A percentile compares a stretch with the other conserved stretches of the same genome.
Conservation (phyloP, 257 asterid genomes). For the Haberlea rhodopensis region DNA sequence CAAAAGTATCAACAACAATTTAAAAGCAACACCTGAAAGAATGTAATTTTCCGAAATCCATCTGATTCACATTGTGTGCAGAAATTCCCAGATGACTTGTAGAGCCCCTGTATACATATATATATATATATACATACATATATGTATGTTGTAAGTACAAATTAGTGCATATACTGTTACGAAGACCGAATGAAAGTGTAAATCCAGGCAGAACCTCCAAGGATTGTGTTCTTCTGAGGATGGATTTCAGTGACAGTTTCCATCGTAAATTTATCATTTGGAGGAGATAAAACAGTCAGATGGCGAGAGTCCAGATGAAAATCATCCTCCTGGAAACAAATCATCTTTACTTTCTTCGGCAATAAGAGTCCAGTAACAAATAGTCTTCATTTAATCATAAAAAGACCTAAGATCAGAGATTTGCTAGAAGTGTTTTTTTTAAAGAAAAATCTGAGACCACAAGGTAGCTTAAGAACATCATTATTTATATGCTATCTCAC, state of each 20-base stretch:
- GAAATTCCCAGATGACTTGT: conserved; percentile 86
- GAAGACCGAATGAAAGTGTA: not conserved
- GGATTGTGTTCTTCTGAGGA: conserved; percentile 89
- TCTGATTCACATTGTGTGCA: conserved; percentile 99
- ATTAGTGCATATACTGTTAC: not conserved
- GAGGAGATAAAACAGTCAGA: conserved; percentile 73
- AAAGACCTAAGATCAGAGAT: not conserved
- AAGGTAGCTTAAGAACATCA: conserved; percentile 3
- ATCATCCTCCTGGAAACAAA: conserved; percentile 63
- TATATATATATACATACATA: too few relatives aligned
- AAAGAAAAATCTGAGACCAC: not conserved
- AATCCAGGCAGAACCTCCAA: conserved; percentile 52
- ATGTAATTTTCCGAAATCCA: conserved; percentile 91
- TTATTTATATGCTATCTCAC: conserved; percentile 5
- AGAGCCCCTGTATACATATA: conserved; percentile 70
- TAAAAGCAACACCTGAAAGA: conserved; percentile 66
- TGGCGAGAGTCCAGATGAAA: conserved; percentile 62
- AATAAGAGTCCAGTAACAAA: not conserved
- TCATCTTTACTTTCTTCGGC: not conserved
- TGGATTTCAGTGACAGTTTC: conserved; percentile 81
- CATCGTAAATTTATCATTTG: conserved; percentile 63
- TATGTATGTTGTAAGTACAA: not conserved
- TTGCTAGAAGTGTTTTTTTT: too few relatives aligned
- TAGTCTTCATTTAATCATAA: not conserved
- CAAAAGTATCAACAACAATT: conserved; percentile 3